These are phyloP conservation scores for Sporisorium reilianum DNA, from an alignment of 1,284 basidiomycete genomes.

Conservation along the genomic window DNA sequence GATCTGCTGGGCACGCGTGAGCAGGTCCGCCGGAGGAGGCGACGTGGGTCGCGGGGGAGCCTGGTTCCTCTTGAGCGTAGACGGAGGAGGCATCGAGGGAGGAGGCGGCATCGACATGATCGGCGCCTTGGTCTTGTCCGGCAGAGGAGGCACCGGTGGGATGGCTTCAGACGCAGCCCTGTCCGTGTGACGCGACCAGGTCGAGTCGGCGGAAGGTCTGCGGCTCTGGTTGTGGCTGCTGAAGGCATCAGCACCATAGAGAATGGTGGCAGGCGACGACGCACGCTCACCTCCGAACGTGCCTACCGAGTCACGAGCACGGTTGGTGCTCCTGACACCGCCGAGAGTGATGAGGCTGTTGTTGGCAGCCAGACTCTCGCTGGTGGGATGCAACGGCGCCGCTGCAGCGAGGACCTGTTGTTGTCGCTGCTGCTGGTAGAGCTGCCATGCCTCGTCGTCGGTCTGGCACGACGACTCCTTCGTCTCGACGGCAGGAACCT, in stretches of 20 bases:
- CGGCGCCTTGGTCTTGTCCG: conserved; percentile 59
- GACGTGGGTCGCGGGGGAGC: conserved; percentile 55
- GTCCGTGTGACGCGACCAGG: conserved; percentile 39
- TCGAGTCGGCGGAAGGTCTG: conserved; percentile 50
- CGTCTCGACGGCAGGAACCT: conserved; percentile 33
- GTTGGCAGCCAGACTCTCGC: conserved; percentile 31
- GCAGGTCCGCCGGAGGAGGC: conserved; percentile 55
- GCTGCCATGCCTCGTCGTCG: conserved; percentile 53
- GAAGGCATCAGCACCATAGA: conserved; percentile 53
- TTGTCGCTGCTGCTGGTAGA: conserved; percentile 33
- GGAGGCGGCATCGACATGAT: conserved; percentile 60
- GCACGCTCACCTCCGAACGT: conserved; percentile 50
- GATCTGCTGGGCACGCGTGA: conserved; percentile 46
- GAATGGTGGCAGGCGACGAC: conserved; percentile 43
- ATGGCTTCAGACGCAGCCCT: conserved; percentile 23
- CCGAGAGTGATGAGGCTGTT: conserved; percentile 49
- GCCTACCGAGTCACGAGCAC: conserved; percentile 49
- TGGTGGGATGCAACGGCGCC: conserved; percentile 25
- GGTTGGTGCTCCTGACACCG: conserved; percentile 22
- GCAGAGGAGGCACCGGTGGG: conserved; percentile 46
- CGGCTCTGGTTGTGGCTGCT: conserved; percentile 28
- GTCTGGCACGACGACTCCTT: conserved; percentile 56
- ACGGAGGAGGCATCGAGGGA: conserved; percentile 59
- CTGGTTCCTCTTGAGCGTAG: conserved; percentile 31
- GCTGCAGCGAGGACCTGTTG: conserved; percentile 11